Conservation (phyloP, 257 asterid genomes). For the Cordia subcordata region DNA sequence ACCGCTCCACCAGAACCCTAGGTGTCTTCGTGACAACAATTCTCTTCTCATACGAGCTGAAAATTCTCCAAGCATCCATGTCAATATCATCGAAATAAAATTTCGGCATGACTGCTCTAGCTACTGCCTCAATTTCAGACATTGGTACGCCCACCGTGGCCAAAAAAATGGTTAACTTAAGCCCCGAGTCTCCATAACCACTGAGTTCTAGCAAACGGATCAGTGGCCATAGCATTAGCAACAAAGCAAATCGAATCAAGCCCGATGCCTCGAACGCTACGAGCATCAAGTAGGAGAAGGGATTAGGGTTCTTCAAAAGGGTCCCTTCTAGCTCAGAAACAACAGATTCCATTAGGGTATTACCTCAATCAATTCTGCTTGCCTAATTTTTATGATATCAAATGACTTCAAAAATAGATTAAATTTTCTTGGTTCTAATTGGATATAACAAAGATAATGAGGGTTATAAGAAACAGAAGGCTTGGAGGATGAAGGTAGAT, state of each 20-base stretch:
- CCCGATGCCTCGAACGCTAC: conserved; percentile 89
- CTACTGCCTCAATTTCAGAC: conserved; percentile 55
- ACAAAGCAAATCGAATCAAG: conserved; percentile 49
- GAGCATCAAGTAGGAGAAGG: conserved; percentile 78
- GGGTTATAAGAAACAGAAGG: conserved; percentile 25
- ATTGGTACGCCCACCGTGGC: conserved; percentile 54
- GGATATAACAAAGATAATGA: no score
- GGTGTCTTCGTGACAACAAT: conserved; percentile 74
- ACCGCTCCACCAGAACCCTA: conserved; percentile 72
- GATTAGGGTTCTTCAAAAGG: conserved; percentile 52
- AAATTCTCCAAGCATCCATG: conserved; percentile 59
- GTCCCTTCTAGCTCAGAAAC: conserved; percentile 72
- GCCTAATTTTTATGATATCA: conserved; percentile 4
- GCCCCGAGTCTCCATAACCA: conserved; percentile 47
- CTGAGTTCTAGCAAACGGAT: conserved; percentile 41
- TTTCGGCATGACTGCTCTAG: conserved; percentile 80
- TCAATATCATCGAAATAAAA: conserved; percentile 63
- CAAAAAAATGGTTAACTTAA: conserved; percentile 53
- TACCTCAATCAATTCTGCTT: background rate
- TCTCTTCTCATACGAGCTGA: conserved; percentile 37
- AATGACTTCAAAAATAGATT: background rate
- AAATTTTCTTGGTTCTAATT: background rate
- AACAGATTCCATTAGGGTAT: conserved; percentile 39
- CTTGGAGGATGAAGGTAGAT: conserved; percentile 55
- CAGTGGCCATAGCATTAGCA: conserved; percentile 56